Evolutionary conservation across 2,329 filamentous ascomycete genomes (phyloP), one percentile per base, ranked within the genome.

Genomic region (Alternaria gansuensis): DNA sequence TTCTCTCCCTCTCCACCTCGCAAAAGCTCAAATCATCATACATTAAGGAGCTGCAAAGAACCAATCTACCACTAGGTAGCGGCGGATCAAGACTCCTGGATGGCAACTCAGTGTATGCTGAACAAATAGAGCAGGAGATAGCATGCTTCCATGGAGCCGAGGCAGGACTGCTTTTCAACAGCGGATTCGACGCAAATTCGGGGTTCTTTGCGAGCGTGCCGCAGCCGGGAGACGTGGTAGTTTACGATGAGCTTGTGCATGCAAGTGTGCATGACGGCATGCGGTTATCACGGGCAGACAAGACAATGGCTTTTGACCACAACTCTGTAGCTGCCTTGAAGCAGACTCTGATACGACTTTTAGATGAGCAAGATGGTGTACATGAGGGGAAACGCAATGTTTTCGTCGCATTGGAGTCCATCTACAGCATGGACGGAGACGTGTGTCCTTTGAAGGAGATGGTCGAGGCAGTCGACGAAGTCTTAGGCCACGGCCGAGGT

Each of bases 391-490:
- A 44, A 0, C 65, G 57, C 2, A 63, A 59, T 48, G 63, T 85
- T 3, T 63, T 77, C 3, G 44, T 74, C 0, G 77, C 75, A 2
- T 68, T 78, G 0, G 67, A 75, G 5, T 76, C 80, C 14, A 59
- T 45, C 51, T 94, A 95, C 74, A 93, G 90, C 73, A 95, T 95
- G 91, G 91, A 94, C 52, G 91, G 91, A 0, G 90, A 93, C 65
- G 78, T 91, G 17, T 85, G 85, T 0, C 89, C 88, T 0, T 78
- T 95, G 10, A 68, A 71, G 10, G 82, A 87, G 5, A 84, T 93
- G 17, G 82, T 90, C 1, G 74, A 81, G 0, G 79, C 85, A 4
- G 83, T 90, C 0, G 82, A 89, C 39, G 74, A 78, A 1, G 68
- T 84, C 0, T 76, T 92, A 0, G 85, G 88, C 0, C 59, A 60